Percentiles rank a stretch among this genome's conserved stretches.
Conservation (phyloP, 257 asterid genomes). For the Scutellaria baicalensis region DNA sequence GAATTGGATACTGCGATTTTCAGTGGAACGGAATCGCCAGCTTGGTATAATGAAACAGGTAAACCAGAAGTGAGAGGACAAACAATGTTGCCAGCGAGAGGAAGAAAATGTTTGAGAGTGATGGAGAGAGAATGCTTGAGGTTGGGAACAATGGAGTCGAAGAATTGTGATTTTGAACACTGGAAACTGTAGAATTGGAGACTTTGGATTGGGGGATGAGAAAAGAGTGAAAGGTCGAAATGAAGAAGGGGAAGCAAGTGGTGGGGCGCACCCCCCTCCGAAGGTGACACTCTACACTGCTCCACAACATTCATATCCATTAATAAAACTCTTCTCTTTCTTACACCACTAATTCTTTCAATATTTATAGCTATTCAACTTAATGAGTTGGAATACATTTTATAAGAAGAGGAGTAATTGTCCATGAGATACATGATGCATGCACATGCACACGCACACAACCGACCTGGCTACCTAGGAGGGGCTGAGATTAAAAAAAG, state of each 20-base stretch:
- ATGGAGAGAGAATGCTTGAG: slow-evolving; percentile 4
- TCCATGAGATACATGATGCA: too few species aligned
- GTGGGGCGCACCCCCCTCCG: not conserved
- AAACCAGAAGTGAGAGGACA: not conserved
- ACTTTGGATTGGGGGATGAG: not conserved
- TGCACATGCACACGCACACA: too few species aligned
- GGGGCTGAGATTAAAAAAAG: too few species aligned
- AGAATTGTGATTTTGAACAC: not conserved
- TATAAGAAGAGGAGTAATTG: too few species aligned
- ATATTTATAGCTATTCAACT: too few species aligned
- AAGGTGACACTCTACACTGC: not conserved
- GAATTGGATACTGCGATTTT: not conserved
- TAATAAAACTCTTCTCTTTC: not conserved
- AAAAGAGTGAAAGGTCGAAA: not conserved
- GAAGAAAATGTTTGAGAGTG: not conserved
- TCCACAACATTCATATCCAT: not conserved
- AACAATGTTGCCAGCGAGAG: not conserved
- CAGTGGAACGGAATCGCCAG: not conserved
- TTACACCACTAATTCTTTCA: not conserved
- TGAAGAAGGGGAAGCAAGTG: not conserved
- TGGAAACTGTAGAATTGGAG: not conserved
- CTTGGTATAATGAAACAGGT: not conserved
- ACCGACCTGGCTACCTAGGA: too few species aligned
- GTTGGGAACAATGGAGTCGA: not conserved
- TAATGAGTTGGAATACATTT: too few species aligned